Percentiles rank a stretch among this genome's conserved stretches.
Conservation (phyloP, 495 filamentous ascomycete genomes). For the Xylaria bambusicola region DNA sequence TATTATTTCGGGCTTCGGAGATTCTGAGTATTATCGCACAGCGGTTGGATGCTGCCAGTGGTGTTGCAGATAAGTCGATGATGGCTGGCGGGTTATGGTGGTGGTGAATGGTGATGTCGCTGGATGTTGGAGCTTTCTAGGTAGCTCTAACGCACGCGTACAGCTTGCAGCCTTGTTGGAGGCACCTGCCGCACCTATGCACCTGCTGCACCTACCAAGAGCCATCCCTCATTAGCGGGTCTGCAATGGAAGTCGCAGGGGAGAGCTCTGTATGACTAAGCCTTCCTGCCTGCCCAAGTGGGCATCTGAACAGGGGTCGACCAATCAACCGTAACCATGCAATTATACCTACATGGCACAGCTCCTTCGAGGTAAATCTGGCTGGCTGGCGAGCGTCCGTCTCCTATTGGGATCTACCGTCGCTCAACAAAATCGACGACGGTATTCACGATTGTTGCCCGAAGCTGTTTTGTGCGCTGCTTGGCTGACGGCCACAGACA, state of each 20-base stretch:
- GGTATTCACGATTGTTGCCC: neutral
- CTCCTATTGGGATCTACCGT: neutral
- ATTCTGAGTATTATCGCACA: conserved; percentile 6
- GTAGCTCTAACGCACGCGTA: conserved; percentile 40
- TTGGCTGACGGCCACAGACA: conserved; percentile 1
- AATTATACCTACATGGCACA: neutral
- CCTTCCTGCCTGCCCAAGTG: neutral
- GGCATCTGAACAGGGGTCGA: neutral
- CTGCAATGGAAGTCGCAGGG: conserved; percentile 1
- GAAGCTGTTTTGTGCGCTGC: neutral
- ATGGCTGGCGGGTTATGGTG: conserved; percentile 18
- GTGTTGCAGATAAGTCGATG: neutral
- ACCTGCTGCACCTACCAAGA: neutral
- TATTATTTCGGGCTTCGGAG: conserved; percentile 6
- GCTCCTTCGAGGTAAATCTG: too few relatives aligned
- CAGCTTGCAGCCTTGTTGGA: conserved; percentile 50
- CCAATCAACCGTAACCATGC: neutral
- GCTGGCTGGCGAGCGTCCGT: too few relatives aligned
- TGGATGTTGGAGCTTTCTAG: conserved; percentile 23
- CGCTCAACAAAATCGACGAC: too few relatives aligned
- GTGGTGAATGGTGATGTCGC: conserved; percentile 20
- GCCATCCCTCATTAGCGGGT: neutral
- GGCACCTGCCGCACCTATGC: neutral
- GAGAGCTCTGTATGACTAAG: conserved; percentile 33
- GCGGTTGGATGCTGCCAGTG: neutral